A percentile compares a stretch with the other conserved stretches of the same genome.
Conservation (phyloP, 371 early-diverging fungal genomes). For the Mucor irregularis region DNA sequence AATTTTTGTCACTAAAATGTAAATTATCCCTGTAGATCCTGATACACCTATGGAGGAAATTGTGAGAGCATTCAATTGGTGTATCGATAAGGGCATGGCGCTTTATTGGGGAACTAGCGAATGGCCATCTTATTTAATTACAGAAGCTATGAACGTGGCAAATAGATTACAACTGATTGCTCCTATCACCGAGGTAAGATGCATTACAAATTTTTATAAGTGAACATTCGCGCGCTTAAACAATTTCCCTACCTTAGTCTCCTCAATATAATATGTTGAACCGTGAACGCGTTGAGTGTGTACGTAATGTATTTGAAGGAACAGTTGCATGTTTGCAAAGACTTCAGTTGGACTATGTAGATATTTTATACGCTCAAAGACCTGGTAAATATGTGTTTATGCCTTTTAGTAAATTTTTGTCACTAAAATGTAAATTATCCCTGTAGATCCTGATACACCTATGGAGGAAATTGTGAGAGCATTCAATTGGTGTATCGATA, state of each 20-base stretch:
- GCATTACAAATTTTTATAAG: neutral
- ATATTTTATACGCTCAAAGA: constrained; percentile 82
- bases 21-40: constrained; percentile 40
- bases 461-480: constrained; percentile 89
- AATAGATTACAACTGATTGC: constrained; percentile 66
- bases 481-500: constrained; percentile 83
- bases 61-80: constrained; percentile 85
- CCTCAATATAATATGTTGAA: constrained; percentile 89
- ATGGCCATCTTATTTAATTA: constrained; percentile 82
- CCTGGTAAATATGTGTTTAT: too few species aligned
- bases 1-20: too few species aligned
- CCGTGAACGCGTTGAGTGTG: constrained; percentile 77
- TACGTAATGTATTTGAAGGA: constrained; percentile 87
- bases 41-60: constrained; percentile 81
- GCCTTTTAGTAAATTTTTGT: too few species aligned
- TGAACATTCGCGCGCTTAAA: too few species aligned
- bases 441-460: constrained; percentile 56
- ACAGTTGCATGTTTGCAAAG: constrained; percentile 73
- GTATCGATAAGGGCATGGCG: constrained; percentile 82
- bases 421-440: too few species aligned
- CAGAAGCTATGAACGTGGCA: constrained; percentile 77
- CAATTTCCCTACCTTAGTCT: constrained; percentile 67
- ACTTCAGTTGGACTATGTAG: constrained; percentile 78
- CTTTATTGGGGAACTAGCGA: constrained; percentile 89
- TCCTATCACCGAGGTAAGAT: constrained; percentile 59